A percentile compares a stretch with the other conserved stretches of the same genome.
These are phyloP conservation scores for Suillus ampliporus DNA, from an alignment of 768 basidiomycete genomes.

Conservation along the genomic window DNA sequence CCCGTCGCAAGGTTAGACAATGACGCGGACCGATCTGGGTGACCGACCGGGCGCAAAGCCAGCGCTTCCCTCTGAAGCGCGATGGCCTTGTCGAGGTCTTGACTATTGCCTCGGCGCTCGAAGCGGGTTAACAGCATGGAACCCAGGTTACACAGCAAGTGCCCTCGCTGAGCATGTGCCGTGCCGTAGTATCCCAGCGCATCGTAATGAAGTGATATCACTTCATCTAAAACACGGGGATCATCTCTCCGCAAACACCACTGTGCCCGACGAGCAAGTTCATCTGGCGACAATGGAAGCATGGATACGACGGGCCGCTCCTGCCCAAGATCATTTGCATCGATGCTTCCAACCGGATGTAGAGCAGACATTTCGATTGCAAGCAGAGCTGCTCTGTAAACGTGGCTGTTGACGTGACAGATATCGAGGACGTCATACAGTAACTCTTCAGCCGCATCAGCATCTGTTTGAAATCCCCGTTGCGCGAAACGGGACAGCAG, in stretches of 20 bases:
- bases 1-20: too few relatives aligned
- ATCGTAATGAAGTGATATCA: not conserved
- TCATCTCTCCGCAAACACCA: not conserved
- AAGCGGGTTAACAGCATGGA: constrained; percentile 16
- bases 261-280: not conserved
- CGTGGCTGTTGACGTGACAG: not conserved
- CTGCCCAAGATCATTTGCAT: too few relatives aligned
- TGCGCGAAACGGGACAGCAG: not conserved
- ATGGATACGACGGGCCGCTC: not conserved
- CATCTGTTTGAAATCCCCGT: not conserved
- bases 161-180: not conserved
- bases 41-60: too few relatives aligned
- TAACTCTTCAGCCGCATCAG: not conserved
- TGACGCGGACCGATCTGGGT: too few relatives aligned
- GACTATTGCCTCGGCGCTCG: too few relatives aligned
- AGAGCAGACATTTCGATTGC: too few relatives aligned
- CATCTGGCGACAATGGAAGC: not conserved
- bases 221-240: not conserved
- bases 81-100: too few relatives aligned
- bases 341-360: too few relatives aligned
- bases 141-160: constrained; percentile 21
- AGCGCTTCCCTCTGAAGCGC: too few relatives aligned
- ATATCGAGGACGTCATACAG: not conserved
- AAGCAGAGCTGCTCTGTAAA: not conserved
- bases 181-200: not conserved